Evolutionary conservation across 2,329 filamentous ascomycete species (phyloP).

Genomic region (Fusarium albidum): DNA sequence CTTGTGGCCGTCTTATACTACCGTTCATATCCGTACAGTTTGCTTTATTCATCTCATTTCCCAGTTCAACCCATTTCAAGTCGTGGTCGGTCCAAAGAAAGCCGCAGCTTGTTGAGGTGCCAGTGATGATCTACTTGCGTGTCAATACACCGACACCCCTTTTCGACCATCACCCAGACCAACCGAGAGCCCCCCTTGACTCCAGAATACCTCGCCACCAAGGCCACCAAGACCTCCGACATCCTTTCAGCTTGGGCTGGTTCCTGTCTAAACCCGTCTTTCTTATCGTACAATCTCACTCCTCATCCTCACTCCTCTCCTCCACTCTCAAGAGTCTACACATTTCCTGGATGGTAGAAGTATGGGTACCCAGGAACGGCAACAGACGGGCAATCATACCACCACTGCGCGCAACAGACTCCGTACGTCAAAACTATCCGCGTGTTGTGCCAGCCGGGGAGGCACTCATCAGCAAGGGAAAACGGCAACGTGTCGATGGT

Average conservation of each 20-base stretch:
- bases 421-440: constrained; percentile 21
- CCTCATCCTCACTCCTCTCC: constrained; percentile 2
- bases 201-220: not conserved
- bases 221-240: not conserved
- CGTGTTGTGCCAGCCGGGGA: constrained; percentile 40
- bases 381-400: constrained; percentile 28
- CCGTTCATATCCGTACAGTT: too few species aligned
- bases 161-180: not conserved
- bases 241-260: constrained; percentile 23
- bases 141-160: too few species aligned
- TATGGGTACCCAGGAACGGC: constrained; percentile 21
- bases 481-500: constrained; percentile 38
- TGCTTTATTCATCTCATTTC: too few species aligned
- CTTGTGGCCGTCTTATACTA: too few species aligned
- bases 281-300: constrained; percentile 13
- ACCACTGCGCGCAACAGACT: constrained; percentile 31
- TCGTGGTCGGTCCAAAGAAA: too few species aligned
- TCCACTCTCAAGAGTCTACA: not conserved
- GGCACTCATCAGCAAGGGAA: constrained; percentile 33
- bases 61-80: too few species aligned
- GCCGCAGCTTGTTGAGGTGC: too few species aligned
- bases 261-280: constrained; percentile 12
- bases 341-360: constrained; percentile 5
- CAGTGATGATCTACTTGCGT: too few species aligned
- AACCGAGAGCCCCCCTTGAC: not conserved